Conservation (phyloP, 306 rosid species). For the Fragaria ananassa region DNA sequence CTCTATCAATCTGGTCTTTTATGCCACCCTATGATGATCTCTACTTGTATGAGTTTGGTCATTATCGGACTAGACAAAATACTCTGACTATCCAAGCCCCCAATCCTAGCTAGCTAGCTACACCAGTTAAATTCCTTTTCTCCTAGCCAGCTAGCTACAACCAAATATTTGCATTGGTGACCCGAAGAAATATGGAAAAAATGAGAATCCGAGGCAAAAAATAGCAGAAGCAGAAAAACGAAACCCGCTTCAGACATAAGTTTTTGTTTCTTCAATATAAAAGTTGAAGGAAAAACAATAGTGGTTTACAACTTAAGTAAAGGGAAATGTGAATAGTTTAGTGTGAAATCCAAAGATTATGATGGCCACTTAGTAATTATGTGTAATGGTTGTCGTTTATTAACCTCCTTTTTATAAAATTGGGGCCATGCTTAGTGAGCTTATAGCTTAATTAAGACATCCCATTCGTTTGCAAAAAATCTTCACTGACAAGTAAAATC, state of each 20-base stretch:
- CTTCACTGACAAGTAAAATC: not conserved
- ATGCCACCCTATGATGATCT: not conserved
- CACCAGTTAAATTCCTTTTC: not conserved
- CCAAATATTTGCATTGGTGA: not conserved
- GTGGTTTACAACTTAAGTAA: not conserved
- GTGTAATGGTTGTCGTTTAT: not conserved
- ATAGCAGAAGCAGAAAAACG: not conserved
- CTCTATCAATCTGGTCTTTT: constrained; percentile 7
- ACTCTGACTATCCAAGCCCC: constrained; percentile 9
- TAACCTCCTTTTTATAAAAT: not conserved
- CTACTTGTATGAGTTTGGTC: not conserved
- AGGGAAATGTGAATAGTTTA: not conserved
- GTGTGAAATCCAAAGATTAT: not conserved
- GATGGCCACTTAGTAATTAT: not conserved
- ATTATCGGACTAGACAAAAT: constrained; percentile 10
- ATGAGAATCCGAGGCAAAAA: constrained; percentile 29
- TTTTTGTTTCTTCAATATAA: not conserved
- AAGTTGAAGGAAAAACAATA: not conserved
- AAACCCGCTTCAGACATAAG: not conserved
- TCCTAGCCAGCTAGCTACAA: not conserved
- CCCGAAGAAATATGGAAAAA: not conserved
- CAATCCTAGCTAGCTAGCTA: not conserved
- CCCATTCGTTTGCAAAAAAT: not conserved
- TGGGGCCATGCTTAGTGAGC: not conserved
- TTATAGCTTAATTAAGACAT: not conserved